Percentiles rank a stretch among this genome's conserved stretches.
phyloP scores from a whole-genome alignment of 352 stramenopile genomes.

The Globisporangium cystogenes region DNA sequence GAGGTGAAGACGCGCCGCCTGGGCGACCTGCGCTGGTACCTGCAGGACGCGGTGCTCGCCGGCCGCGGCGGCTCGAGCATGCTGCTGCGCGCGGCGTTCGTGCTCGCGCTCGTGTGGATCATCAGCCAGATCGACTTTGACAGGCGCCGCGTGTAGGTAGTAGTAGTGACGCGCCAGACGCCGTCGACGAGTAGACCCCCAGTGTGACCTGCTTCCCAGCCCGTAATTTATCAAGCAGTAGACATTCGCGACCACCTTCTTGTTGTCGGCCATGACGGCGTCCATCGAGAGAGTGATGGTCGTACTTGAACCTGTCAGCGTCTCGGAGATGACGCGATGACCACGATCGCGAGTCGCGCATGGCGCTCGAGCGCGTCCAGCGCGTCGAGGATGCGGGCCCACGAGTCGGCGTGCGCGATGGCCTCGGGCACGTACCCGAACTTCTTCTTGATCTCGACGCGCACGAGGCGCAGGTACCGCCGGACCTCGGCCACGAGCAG shows the following conservation, averaged over 20 bases:
- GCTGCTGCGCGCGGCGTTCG: conserved; percentile 28
- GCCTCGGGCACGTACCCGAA: conserved; percentile 78
- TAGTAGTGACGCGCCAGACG: neutral
- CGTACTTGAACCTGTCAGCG: too few species aligned
- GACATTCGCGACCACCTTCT: neutral
- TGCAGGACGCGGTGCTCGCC: conserved; percentile 16
- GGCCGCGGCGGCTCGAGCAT: conserved; percentile 15
- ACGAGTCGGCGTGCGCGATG: conserved; percentile 58
- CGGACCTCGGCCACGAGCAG: conserved; percentile 51
- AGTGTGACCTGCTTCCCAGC: neutral
- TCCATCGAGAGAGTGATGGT: too few species aligned
- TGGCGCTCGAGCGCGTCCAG: conserved; percentile 37
- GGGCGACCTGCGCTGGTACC: conserved; percentile 23
- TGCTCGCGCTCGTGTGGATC: conserved; percentile 30
- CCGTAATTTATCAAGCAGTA: neutral
- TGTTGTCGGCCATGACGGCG: too few species aligned
- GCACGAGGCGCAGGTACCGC: conserved; percentile 64
- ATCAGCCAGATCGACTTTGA: conserved; percentile 23
- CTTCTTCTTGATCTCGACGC: conserved; percentile 70
- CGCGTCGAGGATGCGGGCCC: conserved; percentile 49
- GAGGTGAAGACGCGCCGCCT: neutral
- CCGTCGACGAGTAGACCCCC: neutral
- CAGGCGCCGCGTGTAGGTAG: neutral
- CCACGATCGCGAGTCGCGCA: conserved; percentile 3
- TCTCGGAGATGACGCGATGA: too few species aligned